Conservation (phyloP, 2,329 filamentous ascomycete genomes). For the Ceratocystis colombiana region DNA sequence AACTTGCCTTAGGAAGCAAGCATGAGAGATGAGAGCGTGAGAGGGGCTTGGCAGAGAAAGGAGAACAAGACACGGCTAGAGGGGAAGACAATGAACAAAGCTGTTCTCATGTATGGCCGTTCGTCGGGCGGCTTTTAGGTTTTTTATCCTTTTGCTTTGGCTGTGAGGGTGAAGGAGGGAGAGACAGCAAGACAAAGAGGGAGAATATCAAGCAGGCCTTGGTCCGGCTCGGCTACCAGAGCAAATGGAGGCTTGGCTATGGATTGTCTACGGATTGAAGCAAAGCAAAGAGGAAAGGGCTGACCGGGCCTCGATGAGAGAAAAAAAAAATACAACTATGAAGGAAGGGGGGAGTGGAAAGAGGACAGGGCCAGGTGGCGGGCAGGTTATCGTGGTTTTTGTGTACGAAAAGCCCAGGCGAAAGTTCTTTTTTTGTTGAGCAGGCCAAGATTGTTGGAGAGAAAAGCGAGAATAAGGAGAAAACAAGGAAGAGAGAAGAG, state of each 20-base stretch:
- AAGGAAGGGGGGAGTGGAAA: background rate
- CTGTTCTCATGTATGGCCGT: conserved; percentile 1
- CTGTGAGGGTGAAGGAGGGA: conserved; percentile 14
- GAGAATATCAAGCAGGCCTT: background rate
- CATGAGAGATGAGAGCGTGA: background rate
- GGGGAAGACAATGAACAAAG: background rate
- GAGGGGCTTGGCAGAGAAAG: background rate
- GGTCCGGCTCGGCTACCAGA: background rate
- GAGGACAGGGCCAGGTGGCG: background rate
- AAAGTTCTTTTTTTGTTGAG: conserved; percentile 7
- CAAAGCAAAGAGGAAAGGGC: background rate
- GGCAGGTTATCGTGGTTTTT: background rate
- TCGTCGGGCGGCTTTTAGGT: background rate
- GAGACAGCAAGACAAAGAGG: conserved; percentile 15
- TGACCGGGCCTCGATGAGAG: background rate
- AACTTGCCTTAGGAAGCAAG: background rate
- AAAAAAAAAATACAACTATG: too few species aligned
- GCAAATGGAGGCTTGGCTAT: conserved; percentile 1
- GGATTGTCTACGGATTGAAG: background rate
- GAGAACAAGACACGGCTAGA: conserved; percentile 3
- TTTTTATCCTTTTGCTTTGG: background rate
- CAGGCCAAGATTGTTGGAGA: conserved; percentile 2
- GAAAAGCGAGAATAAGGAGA: background rate
- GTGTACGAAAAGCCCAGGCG: background rate
- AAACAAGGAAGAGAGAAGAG: background rate